Base-by-base conservation (phyloP, 495 filamentous ascomycete species). In the Xylaria flabelliformis region DNA sequence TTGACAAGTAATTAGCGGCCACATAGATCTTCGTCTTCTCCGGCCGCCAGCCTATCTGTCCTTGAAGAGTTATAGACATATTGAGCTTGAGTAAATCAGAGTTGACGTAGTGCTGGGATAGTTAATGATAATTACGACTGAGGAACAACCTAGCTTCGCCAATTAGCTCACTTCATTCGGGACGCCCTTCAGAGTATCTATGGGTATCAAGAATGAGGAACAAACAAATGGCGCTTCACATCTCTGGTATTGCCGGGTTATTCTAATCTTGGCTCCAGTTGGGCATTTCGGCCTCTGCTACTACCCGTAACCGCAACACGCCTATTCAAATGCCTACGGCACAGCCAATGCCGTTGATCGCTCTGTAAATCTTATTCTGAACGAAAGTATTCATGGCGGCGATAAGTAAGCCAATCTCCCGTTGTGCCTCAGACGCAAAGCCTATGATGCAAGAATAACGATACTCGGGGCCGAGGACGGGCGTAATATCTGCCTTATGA, bases 31-130 rank as follows among this genome's bases (percentile, higher is more conserved):
- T 26, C 0, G 24, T 26, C 10, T 26, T 55, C 8, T 24, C 51
- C 10, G n/a, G 21, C 3, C 21, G 15, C 24, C 24, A 55, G 26
- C 24, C 21, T n/a, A 83, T 62, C 12, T 66, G 69, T 2, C 81
- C 81, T 7, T 71, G 75, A 3, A 85, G 74, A 0, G 75, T 73
- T 4, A 81, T 83, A 46, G 78, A 74, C 21, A 53, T 53, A 10
- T 55, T 26, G 21, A 24, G 10, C 21, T 55, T 26, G 51, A 29
- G 51, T 29, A 15, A 55, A 29, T 2, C 13, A 0, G 3, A 29
- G 51, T 55, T 12, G 3, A 26, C 8, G 10, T 4, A 1, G 50
- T 4, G 69, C 61, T 81, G 67, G 69, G 85, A 85, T 0, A 53
- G 13, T 3, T 24, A 10, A 4, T 8, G 21, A 21, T 50, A 4